Conservation (phyloP, 1,284 basidiomycete genomes). For the Leccinum pachyderme region DNA sequence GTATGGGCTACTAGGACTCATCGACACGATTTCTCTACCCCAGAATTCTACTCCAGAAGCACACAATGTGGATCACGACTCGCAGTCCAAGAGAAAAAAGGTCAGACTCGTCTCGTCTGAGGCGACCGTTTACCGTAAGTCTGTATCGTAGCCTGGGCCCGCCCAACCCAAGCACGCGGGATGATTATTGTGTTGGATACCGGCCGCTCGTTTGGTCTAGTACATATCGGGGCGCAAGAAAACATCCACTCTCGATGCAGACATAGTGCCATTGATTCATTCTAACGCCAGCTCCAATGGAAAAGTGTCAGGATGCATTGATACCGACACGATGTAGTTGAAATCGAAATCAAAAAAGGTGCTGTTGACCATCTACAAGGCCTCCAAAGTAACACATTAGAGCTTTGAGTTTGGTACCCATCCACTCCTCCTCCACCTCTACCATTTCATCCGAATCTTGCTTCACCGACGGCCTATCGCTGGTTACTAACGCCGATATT, state of each 20-base stretch:
- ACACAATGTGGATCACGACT: too few species aligned
- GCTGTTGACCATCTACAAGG: conserved; percentile 61
- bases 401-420: conserved; percentile 81
- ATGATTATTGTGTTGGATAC: not conserved
- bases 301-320: not conserved
- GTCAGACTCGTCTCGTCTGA: not conserved
- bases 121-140: not conserved
- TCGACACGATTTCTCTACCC: too few species aligned
- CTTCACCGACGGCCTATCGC: conserved; percentile 1
- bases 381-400: conserved; percentile 83
- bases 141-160: not conserved
- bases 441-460: conserved; percentile 46
- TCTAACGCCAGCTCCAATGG: not conserved
- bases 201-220: too few species aligned
- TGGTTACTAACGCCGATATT: conserved; percentile 54
- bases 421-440: conserved; percentile 89
- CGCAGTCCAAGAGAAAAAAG: not conserved
- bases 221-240: too few species aligned
- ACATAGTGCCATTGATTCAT: not conserved
- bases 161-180: not conserved
- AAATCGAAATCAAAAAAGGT: conserved; percentile 42
- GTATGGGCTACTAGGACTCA: too few species aligned
- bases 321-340: not conserved
- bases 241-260: too few species aligned
- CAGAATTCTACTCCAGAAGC: too few species aligned